Evolutionary conservation across 2,329 filamentous ascomycete species (phyloP).

Genomic region (Penicillium sumatraense): DNA sequence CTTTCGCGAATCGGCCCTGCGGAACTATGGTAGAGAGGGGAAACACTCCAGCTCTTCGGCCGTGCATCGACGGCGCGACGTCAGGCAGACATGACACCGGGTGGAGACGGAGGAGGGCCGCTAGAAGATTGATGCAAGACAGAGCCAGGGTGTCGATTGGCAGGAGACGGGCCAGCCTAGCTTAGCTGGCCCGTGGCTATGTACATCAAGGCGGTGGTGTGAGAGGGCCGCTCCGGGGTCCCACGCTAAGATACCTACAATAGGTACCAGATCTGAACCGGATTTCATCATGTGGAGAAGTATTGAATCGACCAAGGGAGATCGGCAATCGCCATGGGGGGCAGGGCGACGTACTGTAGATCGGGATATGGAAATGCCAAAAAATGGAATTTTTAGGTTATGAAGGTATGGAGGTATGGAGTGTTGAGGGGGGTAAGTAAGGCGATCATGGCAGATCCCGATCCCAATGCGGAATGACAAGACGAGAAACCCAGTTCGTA

Average conservation of each 20-base stretch:
- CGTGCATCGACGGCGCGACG: neutral
- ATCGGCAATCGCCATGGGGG: neutral
- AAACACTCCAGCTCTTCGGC: neutral
- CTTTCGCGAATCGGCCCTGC: neutral
- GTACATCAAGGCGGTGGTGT: neutral
- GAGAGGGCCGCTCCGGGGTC: neutral
- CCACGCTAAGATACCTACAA: neutral
- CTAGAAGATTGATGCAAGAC: neutral
- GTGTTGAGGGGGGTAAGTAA: neutral
- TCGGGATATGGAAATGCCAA: neutral
- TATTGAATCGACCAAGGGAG: neutral
- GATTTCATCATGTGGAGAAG: neutral
- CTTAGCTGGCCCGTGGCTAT: neutral
- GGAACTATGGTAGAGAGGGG: constrained; percentile 5
- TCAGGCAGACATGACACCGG: constrained; percentile 9
- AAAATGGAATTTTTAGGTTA: neutral
- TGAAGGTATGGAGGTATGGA: no score
- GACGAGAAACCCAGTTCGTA: no score
- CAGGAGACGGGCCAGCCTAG: neutral
- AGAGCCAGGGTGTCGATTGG: constrained; percentile 1
- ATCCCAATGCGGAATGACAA: neutral
- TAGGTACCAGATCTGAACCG: neutral
- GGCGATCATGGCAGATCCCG: constrained; percentile 3
- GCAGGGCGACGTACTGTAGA: no score
- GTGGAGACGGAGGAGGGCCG: constrained; percentile 3